phyloP scores from a whole-genome alignment of 345 rosid species.

The Rhizophora mangle region DNA sequence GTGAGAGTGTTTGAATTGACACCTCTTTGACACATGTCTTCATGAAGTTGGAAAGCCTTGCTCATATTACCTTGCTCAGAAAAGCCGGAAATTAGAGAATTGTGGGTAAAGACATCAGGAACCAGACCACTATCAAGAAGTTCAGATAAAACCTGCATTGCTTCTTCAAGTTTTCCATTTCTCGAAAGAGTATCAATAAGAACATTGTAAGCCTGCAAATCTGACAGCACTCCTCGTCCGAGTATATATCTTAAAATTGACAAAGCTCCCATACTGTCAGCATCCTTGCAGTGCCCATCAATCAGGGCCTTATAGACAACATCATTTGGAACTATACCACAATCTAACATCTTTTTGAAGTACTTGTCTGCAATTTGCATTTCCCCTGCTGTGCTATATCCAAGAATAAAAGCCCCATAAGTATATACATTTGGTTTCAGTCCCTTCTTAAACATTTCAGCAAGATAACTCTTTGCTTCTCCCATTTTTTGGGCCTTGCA shows the following conservation, averaged over 20 bases:
- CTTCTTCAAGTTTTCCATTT: slow-evolving; percentile 56
- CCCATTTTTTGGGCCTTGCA: slow-evolving; percentile 74
- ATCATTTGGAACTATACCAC: slow-evolving; percentile 59
- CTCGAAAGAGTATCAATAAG: slow-evolving; percentile 66
- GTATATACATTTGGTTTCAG: slow-evolving; percentile 66
- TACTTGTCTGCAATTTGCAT: slow-evolving; percentile 54
- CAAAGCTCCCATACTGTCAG: slow-evolving; percentile 49
- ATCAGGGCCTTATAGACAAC: slow-evolving; percentile 50
- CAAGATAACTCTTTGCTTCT: slow-evolving; percentile 54
- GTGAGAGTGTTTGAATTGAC: slow-evolving; percentile 56
- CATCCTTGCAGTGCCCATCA: slow-evolving; percentile 63
- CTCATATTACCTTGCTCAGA: slow-evolving; percentile 48
- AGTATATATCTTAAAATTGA: slow-evolving; percentile 51
- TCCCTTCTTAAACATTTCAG: slow-evolving; percentile 58
- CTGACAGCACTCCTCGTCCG: slow-evolving; percentile 46
- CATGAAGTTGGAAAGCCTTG: slow-evolving; percentile 44
- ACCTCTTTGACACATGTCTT: slow-evolving; percentile 52
- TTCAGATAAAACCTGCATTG: slow-evolving; percentile 53
- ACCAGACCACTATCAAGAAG: slow-evolving; percentile 46
- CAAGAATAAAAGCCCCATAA: slow-evolving; percentile 61
- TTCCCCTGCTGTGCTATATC: slow-evolving; percentile 52
- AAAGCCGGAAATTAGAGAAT: slow-evolving; percentile 61
- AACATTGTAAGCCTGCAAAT: slow-evolving; percentile 46
- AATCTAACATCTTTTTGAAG: slow-evolving; percentile 58
- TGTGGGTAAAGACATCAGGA: slow-evolving; percentile 63